Percentiles rank a stretch among this genome's conserved stretches.
Conservation (phyloP, 345 rosid species). For the Aethionema arabicum region DNA sequence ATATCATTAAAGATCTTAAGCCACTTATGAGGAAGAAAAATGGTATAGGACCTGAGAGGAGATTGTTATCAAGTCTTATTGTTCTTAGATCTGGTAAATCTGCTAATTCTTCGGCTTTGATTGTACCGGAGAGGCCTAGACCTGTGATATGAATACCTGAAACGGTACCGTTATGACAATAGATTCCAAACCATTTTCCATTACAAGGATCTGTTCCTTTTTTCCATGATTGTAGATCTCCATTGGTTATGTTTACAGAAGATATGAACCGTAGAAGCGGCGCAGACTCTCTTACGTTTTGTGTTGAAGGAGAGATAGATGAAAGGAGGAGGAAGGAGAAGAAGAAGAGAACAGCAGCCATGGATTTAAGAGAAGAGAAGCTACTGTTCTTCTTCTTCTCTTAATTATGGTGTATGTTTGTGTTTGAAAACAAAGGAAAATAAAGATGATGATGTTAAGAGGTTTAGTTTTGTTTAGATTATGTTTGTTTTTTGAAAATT, state of each 20-base stretch:
- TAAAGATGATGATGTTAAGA: constrained; percentile 18
- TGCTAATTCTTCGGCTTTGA: constrained; percentile 49
- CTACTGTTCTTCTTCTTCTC: constrained; percentile 22
- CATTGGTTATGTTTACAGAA: constrained; percentile 33
- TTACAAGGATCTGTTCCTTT: constrained; percentile 53
- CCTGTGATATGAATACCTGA: constrained; percentile 58
- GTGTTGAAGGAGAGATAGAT: constrained; percentile 34
- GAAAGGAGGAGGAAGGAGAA: constrained; percentile 15
- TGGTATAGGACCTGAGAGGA: constrained; percentile 63
- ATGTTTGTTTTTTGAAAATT: constrained; percentile 30
- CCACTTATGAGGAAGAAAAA: constrained; percentile 50
- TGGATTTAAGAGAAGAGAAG: constrained; percentile 25
- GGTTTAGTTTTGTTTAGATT: constrained; percentile 29
- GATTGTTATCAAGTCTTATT: constrained; percentile 56
- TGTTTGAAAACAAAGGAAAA: constrained; percentile 16
- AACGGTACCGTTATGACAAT: constrained; percentile 48
- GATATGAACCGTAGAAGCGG: constrained; percentile 33
- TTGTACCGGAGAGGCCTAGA: constrained; percentile 53
- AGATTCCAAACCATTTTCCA: constrained; percentile 58
- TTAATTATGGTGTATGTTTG: constrained; percentile 17
- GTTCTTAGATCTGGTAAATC: constrained; percentile 47
- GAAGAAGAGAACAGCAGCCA: constrained; percentile 34
- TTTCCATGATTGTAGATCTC: constrained; percentile 58
- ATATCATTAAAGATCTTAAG: constrained; percentile 50
- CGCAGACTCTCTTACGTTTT: constrained; percentile 29